These are phyloP conservation scores for Syncephalastrum monosporum DNA, from an alignment of 371 early-diverging fungal species.

Conservation along the genomic window DNA sequence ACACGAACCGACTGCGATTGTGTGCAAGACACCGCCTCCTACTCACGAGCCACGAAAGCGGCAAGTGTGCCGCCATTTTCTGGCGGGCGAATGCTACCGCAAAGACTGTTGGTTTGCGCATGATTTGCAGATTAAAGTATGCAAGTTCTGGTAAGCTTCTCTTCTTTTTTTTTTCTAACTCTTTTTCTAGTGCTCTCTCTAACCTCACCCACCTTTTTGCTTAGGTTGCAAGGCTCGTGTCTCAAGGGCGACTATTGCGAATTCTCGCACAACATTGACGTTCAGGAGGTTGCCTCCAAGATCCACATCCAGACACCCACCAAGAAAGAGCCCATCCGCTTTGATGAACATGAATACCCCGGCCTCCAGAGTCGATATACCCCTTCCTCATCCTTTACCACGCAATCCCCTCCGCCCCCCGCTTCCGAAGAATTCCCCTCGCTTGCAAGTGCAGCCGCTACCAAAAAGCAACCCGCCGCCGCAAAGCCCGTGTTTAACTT, in stretches of 20 bases:
- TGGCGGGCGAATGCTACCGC: conserved; percentile 74
- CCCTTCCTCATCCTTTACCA: too few species aligned
- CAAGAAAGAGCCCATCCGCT: conserved; percentile 7
- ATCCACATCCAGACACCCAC: conserved; percentile 12
- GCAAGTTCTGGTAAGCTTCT: conserved; percentile 71
- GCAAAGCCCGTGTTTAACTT: conserved; percentile 24
- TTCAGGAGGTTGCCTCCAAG: conserved; percentile 39
- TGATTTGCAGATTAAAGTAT: conserved; percentile 68
- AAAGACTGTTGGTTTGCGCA: conserved; percentile 83
- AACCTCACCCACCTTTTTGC: neutral
- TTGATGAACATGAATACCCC: conserved; percentile 33
- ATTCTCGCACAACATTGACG: conserved; percentile 60
- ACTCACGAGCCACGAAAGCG: conserved; percentile 27
- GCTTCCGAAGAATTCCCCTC: conserved; percentile 39
- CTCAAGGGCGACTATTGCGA: conserved; percentile 69
- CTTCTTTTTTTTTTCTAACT: neutral
- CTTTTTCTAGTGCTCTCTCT: neutral
- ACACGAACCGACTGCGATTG: conserved; percentile 8
- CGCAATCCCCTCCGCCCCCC: neutral
- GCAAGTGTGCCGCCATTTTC: conserved; percentile 74
- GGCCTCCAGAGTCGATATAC: conserved; percentile 12
- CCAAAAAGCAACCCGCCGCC: conserved; percentile 8
- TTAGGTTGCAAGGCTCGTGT: conserved; percentile 66
- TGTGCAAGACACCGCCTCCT: conserved; percentile 2
- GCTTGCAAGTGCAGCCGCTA: conserved; percentile 28